These are phyloP conservation scores for Lactarius psammicola DNA, from an alignment of 768 basidiomycete species.

Conservation along the genomic window DNA sequence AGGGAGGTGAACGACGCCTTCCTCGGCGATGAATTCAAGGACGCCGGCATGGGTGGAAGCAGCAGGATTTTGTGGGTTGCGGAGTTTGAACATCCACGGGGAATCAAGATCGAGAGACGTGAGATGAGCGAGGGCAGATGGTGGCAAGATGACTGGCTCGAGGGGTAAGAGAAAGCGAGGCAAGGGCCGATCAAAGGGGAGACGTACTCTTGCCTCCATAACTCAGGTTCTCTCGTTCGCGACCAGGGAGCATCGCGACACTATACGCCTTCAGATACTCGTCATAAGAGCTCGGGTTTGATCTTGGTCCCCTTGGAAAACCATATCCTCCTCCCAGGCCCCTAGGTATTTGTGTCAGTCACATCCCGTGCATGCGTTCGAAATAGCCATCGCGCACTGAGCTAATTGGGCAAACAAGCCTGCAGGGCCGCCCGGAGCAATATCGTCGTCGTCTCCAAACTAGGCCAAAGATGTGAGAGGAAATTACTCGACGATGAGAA, in stretches of 20 bases:
- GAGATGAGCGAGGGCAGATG: conserved; percentile 86
- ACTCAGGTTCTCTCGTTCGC: conserved; percentile 85
- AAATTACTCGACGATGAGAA: background rate
- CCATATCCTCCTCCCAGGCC: conserved; percentile 54
- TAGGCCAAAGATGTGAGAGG: background rate
- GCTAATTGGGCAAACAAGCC: conserved; percentile 67
- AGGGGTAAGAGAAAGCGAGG: conserved; percentile 21
- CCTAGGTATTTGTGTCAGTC: conserved; percentile 37
- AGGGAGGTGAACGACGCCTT: conserved; percentile 92
- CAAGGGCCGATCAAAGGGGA: conserved; percentile 31
- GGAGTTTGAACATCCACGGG: conserved; percentile 96
- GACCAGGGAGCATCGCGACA: conserved; percentile 87
- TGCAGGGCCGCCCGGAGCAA: conserved; percentile 48
- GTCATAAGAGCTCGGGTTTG: conserved; percentile 77
- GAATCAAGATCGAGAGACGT: conserved; percentile 83
- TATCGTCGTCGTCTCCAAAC: conserved; percentile 25
- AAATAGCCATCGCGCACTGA: conserved; percentile 42
- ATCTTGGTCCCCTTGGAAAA: conserved; percentile 42
- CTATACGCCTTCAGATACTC: conserved; percentile 95
- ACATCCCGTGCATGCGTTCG: background rate
- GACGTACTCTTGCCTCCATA: conserved; percentile 96
- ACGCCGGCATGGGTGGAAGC: conserved; percentile 95
- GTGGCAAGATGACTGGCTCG: conserved; percentile 89
- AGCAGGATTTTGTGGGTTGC: conserved; percentile 82
- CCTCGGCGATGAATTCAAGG: conserved; percentile 97